Evolutionary conservation across 805 yeast genomes (phyloP), one percentile per base, ranked within the genome.

Genomic region (Wickerhamiella lipophila): DNA sequence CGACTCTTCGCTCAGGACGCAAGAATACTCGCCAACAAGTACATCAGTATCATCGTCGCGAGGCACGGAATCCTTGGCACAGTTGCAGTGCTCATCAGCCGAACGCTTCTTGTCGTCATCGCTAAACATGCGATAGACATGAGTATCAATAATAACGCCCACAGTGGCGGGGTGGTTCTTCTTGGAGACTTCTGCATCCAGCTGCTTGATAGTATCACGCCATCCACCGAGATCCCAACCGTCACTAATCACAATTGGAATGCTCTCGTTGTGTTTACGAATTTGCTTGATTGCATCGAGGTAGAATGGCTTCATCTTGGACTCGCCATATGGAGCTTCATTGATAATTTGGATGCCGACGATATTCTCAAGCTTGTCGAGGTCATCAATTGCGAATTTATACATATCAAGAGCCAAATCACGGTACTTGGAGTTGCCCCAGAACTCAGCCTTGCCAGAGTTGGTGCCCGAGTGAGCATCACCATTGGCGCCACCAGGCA

Each of bases 181-280:
- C 7, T 52, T 63, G 3, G 64, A 64, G 2, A 64, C 58, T 13
- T 60, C 53, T 39, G 65, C 65, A 32, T 73, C 71, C 29, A 66
- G 60, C 45, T 72, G 72, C 39, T 58, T 53, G 7, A 85, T 63
- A 79, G 82, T 83, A 52, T 77, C 68, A 21, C 73, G 79, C 84
- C 87, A 84, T 60, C 77, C 83, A 54, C 75, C 74, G 4, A 92
- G 75, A 79, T 86, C 81, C 97, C 97, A 92, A 2, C 95, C 95
- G 61, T 89, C 97, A 1, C 95, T 84, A 30, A 89, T 82, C 15
- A 83, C 67, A 5, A 89, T 69, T 0, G 95, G 95, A 29, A 86
- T 64, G 1, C 64, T 64, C 1, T 62, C 43, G 59, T 84, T 81
- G 13, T 70, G 67, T 18, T 64, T 60, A 26, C 89, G 69, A 39